Base-by-base conservation (phyloP, 805 yeast species). In the Candida ulmi region DNA sequence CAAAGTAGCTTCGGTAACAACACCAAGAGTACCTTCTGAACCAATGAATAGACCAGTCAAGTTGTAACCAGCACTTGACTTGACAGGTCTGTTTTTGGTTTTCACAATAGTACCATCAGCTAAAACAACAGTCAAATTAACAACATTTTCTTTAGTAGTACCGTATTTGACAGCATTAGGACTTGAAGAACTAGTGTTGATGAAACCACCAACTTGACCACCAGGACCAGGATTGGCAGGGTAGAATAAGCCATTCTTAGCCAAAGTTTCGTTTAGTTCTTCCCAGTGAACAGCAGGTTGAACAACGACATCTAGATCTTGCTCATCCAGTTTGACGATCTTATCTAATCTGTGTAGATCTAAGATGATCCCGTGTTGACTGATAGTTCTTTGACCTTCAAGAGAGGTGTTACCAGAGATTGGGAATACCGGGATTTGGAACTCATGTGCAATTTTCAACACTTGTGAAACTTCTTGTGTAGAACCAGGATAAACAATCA, bases 211-310 rank as follows among this genome's bases (percentile, higher is more conserved):
- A 38, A 83, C 76, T 43, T 77, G 68, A 2, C 88, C 90, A 33
- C 86, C 85, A 21, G 88, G 86, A 37, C 87, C 87, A 2, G 75
- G 75, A 58, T 84, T 91, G 5, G 88, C 87, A 0, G 88, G 88
- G 58, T 83, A 81, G 65, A 78, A 67, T 35, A 84, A 66, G 2
- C 87, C 88, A 52, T 68, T 53, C 4, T 69, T 69, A 16, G 48
- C 57, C 41, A 78, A 53, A 39, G 55, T 71, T 15, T 71, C 75
- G 43, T 71, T 72, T 42, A 83, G 61, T 18, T 74, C 77, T 56
- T 78, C 81, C 88, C 90, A 83, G 5, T 81, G 81, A 8, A 83
- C 76, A 17, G 87, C 88, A 0, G 87, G 83, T 52, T 83, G 83
- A 3, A 83, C 84, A 7, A 69, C 72, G n/a, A 79, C 71, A 55